A percentile compares a stretch with the other conserved stretches of the same genome.
Evolutionary conservation across 2,329 filamentous ascomycete genomes (phyloP).

Genomic region (Biscogniauxia mediterranea): DNA sequence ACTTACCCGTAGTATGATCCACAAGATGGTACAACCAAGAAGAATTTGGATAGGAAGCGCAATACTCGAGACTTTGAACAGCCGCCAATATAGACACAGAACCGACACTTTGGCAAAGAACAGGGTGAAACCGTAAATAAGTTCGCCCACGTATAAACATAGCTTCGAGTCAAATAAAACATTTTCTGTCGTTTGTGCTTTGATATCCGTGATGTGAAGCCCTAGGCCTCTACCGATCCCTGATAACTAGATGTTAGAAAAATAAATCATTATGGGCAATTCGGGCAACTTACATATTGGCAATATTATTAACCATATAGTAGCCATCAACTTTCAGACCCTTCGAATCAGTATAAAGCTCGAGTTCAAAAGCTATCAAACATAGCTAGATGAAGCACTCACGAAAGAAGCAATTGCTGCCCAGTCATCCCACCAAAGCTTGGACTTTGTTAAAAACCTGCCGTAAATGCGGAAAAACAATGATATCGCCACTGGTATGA

Average conservation of each 20-base stretch:
- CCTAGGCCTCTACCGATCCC: constrained; percentile 4
- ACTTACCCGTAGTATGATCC: constrained; percentile 28
- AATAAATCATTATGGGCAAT: too few relatives aligned
- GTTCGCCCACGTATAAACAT: constrained; percentile 28
- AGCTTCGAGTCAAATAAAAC: constrained; percentile 7
- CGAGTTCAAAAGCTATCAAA: background rate
- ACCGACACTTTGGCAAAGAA: constrained; percentile 31
- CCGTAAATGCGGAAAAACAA: background rate
- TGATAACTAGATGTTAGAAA: background rate
- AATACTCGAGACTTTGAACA: constrained; percentile 30
- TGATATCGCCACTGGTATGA: background rate
- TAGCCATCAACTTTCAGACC: background rate
- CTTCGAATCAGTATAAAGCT: background rate
- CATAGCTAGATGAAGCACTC: background rate
- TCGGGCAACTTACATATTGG: constrained; percentile 1
- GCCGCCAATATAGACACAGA: constrained; percentile 31
- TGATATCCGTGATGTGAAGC: constrained; percentile 11
- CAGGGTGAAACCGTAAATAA: constrained; percentile 30
- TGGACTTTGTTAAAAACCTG: background rate
- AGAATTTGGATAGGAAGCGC: constrained; percentile 30
- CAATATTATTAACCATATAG: background rate
- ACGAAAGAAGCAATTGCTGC: constrained; percentile 2
- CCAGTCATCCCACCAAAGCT: constrained; percentile 3
- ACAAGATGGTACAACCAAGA: constrained; percentile 21
- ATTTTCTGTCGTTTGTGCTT: constrained; percentile 1